Conservation (phyloP, 2,329 filamentous ascomycete genomes). For the Oidium heveae region DNA sequence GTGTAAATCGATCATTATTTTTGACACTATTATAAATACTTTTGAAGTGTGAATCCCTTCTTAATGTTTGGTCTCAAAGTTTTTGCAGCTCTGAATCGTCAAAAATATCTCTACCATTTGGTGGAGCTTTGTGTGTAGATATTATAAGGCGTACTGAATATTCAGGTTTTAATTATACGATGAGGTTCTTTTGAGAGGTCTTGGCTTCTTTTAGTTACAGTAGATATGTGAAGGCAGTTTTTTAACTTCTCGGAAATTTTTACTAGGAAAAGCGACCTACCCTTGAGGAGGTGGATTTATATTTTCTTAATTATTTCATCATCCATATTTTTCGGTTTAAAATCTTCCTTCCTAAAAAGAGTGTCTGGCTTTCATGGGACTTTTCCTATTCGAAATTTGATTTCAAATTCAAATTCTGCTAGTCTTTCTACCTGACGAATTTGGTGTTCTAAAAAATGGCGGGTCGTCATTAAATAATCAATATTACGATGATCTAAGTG, state of each 20-base stretch:
- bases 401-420: neutral
- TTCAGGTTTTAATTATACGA: neutral
- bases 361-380: neutral
- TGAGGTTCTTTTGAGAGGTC: neutral
- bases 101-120: neutral
- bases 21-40: neutral
- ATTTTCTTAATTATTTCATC: neutral
- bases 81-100: neutral
- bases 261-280: neutral
- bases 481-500: neutral
- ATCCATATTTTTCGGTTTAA: neutral
- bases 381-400: neutral
- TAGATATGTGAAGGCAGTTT: neutral
- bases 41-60: neutral
- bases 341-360: neutral
- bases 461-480: neutral
- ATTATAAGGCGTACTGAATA: neutral
- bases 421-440: neutral
- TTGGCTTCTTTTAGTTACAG: neutral
- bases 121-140: neutral
- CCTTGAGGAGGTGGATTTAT: neutral
- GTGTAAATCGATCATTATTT: neutral
- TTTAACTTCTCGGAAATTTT: neutral
- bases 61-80: neutral
- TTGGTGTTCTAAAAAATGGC: neutral